These are phyloP conservation scores for Capsella bursapastoris DNA, from an alignment of 345 rosid genomes.

Conservation along the genomic window DNA sequence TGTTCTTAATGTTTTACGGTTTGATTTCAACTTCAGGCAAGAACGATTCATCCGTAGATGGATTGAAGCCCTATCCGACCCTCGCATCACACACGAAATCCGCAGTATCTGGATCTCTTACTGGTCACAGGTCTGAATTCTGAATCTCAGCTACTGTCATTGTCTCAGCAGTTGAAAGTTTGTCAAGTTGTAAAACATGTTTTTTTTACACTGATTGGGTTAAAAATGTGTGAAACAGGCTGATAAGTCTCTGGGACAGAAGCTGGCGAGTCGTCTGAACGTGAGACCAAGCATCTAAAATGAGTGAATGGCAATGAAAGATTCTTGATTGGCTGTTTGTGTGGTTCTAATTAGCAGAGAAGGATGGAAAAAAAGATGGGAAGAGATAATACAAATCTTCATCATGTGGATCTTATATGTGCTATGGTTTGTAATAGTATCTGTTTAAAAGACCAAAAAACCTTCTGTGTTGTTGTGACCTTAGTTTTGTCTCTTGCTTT, in stretches of 20 bases:
- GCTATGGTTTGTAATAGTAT: constrained; percentile 38
- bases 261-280: constrained; percentile 48
- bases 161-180: neutral
- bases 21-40: constrained; percentile 58
- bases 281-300: constrained; percentile 48
- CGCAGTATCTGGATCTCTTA: constrained; percentile 84
- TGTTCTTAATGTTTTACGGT: neutral
- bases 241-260: constrained; percentile 49
- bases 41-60: constrained; percentile 74
- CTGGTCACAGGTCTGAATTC: constrained; percentile 68
- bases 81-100: constrained; percentile 79
- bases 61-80: constrained; percentile 73
- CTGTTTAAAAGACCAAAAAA: constrained; percentile 27
- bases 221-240: constrained; percentile 42
- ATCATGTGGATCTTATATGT: constrained; percentile 40
- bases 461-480: constrained; percentile 21
- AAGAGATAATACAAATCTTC: constrained; percentile 26
- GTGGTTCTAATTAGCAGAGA: constrained; percentile 41
- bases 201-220: neutral
- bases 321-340: constrained; percentile 38
- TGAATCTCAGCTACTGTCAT: neutral
- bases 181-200: neutral
- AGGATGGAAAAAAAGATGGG: constrained; percentile 3
- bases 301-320: constrained; percentile 16
- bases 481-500: constrained; percentile 39